phyloP scores from a whole-genome alignment of 768 basidiomycete species.

The Boletus pseudopeckii region DNA sequence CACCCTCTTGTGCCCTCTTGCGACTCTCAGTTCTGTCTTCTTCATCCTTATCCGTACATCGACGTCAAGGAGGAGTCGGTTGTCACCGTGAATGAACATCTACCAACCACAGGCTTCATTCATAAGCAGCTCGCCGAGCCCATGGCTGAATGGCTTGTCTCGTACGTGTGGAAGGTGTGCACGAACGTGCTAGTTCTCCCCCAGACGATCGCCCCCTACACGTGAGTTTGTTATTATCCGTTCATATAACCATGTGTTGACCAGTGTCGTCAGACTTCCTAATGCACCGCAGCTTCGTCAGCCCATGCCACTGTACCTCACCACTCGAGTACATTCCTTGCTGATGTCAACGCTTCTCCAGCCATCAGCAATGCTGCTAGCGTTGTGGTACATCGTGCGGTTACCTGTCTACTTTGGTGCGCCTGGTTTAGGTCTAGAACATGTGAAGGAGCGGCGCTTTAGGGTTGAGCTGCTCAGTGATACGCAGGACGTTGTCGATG shows the following conservation, averaged over 20 bases:
- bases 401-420: slow-evolving; percentile 68
- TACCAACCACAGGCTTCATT: slow-evolving; percentile 39
- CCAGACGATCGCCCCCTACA: slow-evolving; percentile 46
- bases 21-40: slow-evolving; percentile 23
- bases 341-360: slow-evolving; percentile 77
- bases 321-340: slow-evolving; percentile 64
- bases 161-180: slow-evolving; percentile 80
- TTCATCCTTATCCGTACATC: slow-evolving; percentile 14
- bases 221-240: slow-evolving; percentile 41
- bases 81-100: slow-evolving; percentile 39
- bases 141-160: slow-evolving; percentile 74
- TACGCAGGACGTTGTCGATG: slow-evolving; percentile 37
- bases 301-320: slow-evolving; percentile 45
- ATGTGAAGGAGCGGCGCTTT: slow-evolving; percentile 59
- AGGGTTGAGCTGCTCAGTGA: slow-evolving; percentile 61
- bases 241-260: slow-evolving; percentile 10
- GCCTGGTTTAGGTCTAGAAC: slow-evolving; percentile 47
- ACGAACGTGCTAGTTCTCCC: slow-evolving; percentile 67
- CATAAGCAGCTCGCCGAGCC: slow-evolving; percentile 78
- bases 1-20: slow-evolving; percentile 19
- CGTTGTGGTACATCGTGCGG: slow-evolving; percentile 79
- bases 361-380: slow-evolving; percentile 75
- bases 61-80: slow-evolving; percentile 27
- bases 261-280: slow-evolving; percentile 17
- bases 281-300: slow-evolving; percentile 33